These are phyloP conservation scores for Pugionium cornutum DNA, from an alignment of 345 rosid genomes.

Conservation along the genomic window DNA sequence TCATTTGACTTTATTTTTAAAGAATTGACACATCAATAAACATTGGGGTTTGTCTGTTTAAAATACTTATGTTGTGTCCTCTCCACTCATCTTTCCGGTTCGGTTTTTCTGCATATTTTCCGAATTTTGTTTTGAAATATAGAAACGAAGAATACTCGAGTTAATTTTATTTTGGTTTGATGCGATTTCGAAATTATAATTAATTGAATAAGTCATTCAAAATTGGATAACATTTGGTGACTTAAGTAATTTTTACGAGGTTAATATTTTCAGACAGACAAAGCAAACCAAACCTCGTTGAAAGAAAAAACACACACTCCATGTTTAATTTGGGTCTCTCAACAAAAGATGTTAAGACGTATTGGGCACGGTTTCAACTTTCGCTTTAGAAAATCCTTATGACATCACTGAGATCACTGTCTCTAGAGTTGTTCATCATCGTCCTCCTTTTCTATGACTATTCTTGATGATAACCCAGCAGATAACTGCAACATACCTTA, in stretches of 20 bases:
- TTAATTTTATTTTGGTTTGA: not conserved
- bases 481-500: not conserved
- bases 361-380: not conserved
- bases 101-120: not conserved
- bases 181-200: too few species aligned
- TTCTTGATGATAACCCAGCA: not conserved
- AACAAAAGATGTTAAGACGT: not conserved
- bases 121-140: not conserved
- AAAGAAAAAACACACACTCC: too few species aligned
- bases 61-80: slow-evolving; percentile 1
- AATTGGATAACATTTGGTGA: too few species aligned
- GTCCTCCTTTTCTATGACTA: not conserved
- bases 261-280: too few species aligned
- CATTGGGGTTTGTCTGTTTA: not conserved
- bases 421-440: not conserved
- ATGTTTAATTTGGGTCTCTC: not conserved
- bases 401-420: not conserved
- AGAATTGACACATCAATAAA: not conserved
- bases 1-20: too few species aligned
- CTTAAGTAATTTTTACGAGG: too few species aligned
- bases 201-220: too few species aligned
- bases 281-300: not conserved
- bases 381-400: not conserved
- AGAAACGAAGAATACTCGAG: not conserved
- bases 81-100: slow-evolving; percentile 11